A percentile compares a stretch with the other conserved stretches of the same genome.
These are phyloP conservation scores for Wickerhamomyces ciferrii DNA, from an alignment of 805 yeast genomes.

Conservation along the genomic window DNA sequence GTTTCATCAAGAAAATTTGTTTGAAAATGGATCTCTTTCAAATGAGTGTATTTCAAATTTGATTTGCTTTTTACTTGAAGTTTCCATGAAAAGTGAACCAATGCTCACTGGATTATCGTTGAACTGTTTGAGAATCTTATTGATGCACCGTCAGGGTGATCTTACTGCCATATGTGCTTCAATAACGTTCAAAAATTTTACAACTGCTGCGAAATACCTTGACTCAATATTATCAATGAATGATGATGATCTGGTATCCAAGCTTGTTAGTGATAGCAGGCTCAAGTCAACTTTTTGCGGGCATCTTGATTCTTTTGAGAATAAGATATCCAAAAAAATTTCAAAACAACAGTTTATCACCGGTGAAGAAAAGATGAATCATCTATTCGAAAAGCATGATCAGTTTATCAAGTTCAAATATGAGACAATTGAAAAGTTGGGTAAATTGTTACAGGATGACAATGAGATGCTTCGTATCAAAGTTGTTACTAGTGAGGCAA, in stretches of 20 bases:
- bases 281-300: constrained; percentile 12
- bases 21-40: constrained; percentile 25
- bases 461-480: constrained; percentile 15
- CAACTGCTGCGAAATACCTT: constrained; percentile 17
- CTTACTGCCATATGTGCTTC: constrained; percentile 20
- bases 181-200: constrained; percentile 20
- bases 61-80: constrained; percentile 21
- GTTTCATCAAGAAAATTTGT: constrained; percentile 26
- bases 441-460: constrained; percentile 10
- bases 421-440: constrained; percentile 16
- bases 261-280: constrained; percentile 10
- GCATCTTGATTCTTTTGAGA: constrained; percentile 18
- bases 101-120: constrained; percentile 16
- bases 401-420: constrained; percentile 16
- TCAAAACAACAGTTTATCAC: constrained; percentile 10
- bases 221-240: constrained; percentile 16
- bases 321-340: constrained; percentile 18
- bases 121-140: constrained; percentile 26
- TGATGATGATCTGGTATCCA: constrained; percentile 23
- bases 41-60: constrained; percentile 29
- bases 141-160: constrained; percentile 27
- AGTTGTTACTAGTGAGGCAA: constrained; percentile 34
- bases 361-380: constrained; percentile 9
- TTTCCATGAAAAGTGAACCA: constrained; percentile 9
- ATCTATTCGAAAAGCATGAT: constrained; percentile 12